Conservation (phyloP, 2,329 filamentous ascomycete species). For the Calonectria hongkongensis region DNA sequence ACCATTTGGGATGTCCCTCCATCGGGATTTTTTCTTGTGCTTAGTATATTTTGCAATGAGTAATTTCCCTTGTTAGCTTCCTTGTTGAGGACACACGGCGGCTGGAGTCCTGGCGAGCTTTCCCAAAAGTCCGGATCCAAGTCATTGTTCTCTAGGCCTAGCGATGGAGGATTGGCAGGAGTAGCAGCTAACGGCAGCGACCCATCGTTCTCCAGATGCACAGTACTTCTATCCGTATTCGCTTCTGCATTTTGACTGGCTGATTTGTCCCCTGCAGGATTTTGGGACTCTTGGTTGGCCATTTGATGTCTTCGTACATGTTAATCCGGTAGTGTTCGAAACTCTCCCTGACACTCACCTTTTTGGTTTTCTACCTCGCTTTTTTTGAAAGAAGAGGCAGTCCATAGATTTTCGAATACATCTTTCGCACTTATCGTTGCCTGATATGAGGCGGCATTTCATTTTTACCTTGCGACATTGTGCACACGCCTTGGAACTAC, state of each 20-base stretch:
- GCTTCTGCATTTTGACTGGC: background rate
- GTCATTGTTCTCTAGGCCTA: background rate
- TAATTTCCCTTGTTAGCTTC: slow-evolving; percentile 59
- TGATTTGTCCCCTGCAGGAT: background rate
- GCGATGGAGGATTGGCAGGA: background rate
- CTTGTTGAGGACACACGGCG: slow-evolving; percentile 58
- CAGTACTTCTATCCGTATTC: background rate
- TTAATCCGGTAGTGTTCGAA: background rate
- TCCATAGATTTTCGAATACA: slow-evolving; percentile 61
- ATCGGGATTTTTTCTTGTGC: slow-evolving; percentile 31
- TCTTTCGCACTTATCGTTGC: slow-evolving; percentile 57
- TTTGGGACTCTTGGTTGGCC: background rate
- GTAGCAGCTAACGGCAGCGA: background rate
- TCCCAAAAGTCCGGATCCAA: slow-evolving; percentile 3
- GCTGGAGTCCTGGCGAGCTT: slow-evolving; percentile 51
- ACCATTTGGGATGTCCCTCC: background rate
- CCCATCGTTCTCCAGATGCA: background rate
- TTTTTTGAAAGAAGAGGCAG: slow-evolving; percentile 62
- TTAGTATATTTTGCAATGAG: slow-evolving; percentile 58
- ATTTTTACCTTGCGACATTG: slow-evolving; percentile 63
- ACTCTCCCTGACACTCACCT: slow-evolving; percentile 49
- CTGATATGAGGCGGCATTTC: slow-evolving; percentile 56
- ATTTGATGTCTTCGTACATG: background rate
- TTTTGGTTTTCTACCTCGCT: slow-evolving; percentile 61
- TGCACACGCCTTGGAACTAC: slow-evolving; percentile 57